Base-by-base conservation (phyloP, 306 rosid species). In the Cicer chorassanicum region DNA sequence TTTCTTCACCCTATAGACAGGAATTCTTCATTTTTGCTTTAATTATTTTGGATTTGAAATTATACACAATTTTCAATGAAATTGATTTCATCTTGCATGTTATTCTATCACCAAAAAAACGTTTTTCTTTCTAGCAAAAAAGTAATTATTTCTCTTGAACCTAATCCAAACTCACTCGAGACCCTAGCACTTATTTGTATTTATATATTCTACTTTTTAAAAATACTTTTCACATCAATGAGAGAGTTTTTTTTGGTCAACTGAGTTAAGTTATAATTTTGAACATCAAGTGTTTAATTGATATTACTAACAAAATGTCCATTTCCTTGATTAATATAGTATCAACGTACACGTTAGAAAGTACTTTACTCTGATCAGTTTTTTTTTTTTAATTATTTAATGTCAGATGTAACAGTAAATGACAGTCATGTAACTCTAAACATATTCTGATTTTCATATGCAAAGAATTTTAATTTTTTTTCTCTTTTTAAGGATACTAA, bases 191-290 rank as follows among this genome's bases (percentile, higher is more conserved):
- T 2, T 11, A 45, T 45, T 45, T 11, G 55, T 14, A 49, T 49
- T 4, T 13, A 4, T 46, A 8, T 9, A 14, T n/a, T 10, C 36
- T 9, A 29, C 10, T 24, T 7, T 57, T 38, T 44, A 13, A 8
- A n/a, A 57, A 46, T 60, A 34, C 13, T 73, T 38, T 36, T 62
- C 12, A 36, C 62, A 62, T 60, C 38, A 73, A 60, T 16, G 41
- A 29, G 34, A 24, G 34, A 24, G 29, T 24, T 29, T 29, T 29
- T 29, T 29, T 29, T 3, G 34, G 4, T 29, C 4, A 29, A 29
- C 4, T 29, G 34, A 38, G 51, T 49, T 36, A 74, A 48, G 71
- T 74, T 62, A 48, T 46, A 4, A n/a, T 44, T 45, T 6, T 12
- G 1, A 34, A 16, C 64, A 6, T 10, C 16, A 6, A 11, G 41